These are phyloP conservation scores for Colletotrichum incanum DNA, from an alignment of 2,329 filamentous ascomycete genomes.

Conservation along the genomic window DNA sequence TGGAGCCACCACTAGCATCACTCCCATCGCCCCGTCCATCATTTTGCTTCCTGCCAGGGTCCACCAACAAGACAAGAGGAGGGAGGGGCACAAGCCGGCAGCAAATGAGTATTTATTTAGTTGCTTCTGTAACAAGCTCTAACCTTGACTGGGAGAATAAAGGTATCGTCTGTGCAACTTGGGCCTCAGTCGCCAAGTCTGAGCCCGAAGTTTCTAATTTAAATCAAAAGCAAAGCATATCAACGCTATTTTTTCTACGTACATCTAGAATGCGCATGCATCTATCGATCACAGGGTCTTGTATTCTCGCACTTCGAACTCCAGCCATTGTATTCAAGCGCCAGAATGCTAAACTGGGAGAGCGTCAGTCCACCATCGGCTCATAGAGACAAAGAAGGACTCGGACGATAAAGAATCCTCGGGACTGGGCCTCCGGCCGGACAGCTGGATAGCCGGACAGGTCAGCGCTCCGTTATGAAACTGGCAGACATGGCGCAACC, in stretches of 20 bases:
- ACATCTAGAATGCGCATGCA: no score
- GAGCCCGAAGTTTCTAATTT: constrained; percentile 14
- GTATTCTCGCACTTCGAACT: not conserved
- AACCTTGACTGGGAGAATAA: constrained; percentile 5
- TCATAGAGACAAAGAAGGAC: not conserved
- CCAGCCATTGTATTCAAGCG: no score
- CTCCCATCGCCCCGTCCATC: no score
- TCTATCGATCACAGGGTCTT: no score
- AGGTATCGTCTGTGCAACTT: constrained; percentile 27
- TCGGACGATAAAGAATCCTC: not conserved
- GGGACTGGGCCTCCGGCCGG: not conserved
- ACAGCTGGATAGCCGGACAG: not conserved
- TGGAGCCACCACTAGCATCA: no score
- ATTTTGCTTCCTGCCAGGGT: constrained; percentile 1
- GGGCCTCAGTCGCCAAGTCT: constrained; percentile 27
- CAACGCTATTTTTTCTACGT: no score
- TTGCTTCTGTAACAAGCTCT: not conserved
- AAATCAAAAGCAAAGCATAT: no score
- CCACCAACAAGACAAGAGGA: not conserved
- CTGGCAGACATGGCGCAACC: not conserved
- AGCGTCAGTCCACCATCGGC: not conserved
- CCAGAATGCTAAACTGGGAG: no score
- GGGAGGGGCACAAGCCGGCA: constrained; percentile 14
- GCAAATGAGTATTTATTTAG: not conserved
- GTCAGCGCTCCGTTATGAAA: not conserved